Evolutionary conservation across 106 monocot species (phyloP).

Genomic region (Iris macrosiphon): DNA sequence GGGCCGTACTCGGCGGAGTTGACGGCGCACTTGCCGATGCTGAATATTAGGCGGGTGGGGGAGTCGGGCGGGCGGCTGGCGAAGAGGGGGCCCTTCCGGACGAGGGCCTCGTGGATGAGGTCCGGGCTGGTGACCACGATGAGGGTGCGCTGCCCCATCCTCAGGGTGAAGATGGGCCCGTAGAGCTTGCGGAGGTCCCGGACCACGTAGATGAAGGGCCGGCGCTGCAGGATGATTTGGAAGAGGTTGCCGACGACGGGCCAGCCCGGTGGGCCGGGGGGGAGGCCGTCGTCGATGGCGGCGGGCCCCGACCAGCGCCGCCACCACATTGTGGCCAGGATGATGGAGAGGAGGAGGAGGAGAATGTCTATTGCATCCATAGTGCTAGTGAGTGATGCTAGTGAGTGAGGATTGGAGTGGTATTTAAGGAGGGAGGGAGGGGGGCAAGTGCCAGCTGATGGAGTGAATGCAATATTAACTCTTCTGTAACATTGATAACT

Average conservation of each 20-base stretch:
- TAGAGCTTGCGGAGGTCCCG: slow-evolving; percentile 70
- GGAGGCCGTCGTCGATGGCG: slow-evolving; percentile 23
- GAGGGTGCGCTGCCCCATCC: slow-evolving; percentile 82
- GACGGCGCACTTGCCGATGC: slow-evolving; percentile 65
- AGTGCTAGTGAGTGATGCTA: not conserved
- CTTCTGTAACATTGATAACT: too few relatives aligned
- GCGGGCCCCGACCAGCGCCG: slow-evolving; percentile 17
- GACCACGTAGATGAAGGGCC: slow-evolving; percentile 81
- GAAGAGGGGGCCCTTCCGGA: slow-evolving; percentile 63
- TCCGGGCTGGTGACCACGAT: slow-evolving; percentile 61
- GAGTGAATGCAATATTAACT: too few relatives aligned
- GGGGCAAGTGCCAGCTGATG: too few relatives aligned
- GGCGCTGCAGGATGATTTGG: slow-evolving; percentile 70
- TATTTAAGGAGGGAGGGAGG: too few relatives aligned
- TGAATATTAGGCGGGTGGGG: slow-evolving; percentile 80
- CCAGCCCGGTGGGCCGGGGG: slow-evolving; percentile 84
- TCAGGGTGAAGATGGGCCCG: slow-evolving; percentile 87
- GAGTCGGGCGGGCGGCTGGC: slow-evolving; percentile 83
- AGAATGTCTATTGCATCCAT: slow-evolving; percentile 50
- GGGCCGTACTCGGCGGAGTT: slow-evolving; percentile 89
- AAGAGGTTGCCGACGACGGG: slow-evolving; percentile 87
- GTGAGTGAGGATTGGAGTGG: too few relatives aligned
- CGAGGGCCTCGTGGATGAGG: slow-evolving; percentile 82
- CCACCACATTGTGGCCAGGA: slow-evolving; percentile 51
- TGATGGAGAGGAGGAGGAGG: slow-evolving; percentile 9